Percentiles rank a stretch among this genome's conserved stretches.
Conservation (phyloP, 176 grass and related monocot genomes). For the Tillandsia leiboldiana region DNA sequence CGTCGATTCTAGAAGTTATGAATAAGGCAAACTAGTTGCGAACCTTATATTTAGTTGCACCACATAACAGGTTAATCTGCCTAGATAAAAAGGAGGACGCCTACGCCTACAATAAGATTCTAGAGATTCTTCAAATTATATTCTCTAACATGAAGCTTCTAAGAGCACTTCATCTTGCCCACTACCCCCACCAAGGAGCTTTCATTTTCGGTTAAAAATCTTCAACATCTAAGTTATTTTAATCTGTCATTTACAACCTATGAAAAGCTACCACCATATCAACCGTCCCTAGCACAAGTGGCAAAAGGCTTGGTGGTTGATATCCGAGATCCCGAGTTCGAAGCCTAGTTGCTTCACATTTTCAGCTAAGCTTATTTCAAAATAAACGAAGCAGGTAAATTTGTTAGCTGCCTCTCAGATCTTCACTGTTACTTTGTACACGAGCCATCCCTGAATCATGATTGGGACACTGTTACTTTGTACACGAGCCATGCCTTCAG, state of each 20-base stretch:
- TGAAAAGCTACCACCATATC: too few species aligned
- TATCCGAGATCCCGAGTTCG: too few species aligned
- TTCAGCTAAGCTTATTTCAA: too few species aligned
- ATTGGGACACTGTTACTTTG: too few species aligned
- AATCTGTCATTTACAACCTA: not conserved
- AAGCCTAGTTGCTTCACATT: too few species aligned
- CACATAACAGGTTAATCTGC: not conserved
- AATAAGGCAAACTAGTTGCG: not conserved
- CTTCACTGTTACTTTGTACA: too few species aligned
- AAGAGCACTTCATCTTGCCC: not conserved
- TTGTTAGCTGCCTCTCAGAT: too few species aligned
- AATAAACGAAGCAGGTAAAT: too few species aligned
- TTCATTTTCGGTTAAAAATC: not conserved
- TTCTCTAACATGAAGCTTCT: not conserved
- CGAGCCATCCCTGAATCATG: too few species aligned
- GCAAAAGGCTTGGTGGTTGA: too few species aligned
- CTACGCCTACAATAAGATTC: not conserved
- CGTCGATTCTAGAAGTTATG: not conserved
- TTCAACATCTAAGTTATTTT: not conserved
- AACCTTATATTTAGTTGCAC: not conserved
- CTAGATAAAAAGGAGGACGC: not conserved
- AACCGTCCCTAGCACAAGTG: too few species aligned
- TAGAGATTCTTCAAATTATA: not conserved
- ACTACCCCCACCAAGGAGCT: not conserved
- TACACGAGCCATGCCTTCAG: too few species aligned